phyloP scores from a whole-genome alignment of 768 basidiomycete genomes.

The Lyophyllum semitale region DNA sequence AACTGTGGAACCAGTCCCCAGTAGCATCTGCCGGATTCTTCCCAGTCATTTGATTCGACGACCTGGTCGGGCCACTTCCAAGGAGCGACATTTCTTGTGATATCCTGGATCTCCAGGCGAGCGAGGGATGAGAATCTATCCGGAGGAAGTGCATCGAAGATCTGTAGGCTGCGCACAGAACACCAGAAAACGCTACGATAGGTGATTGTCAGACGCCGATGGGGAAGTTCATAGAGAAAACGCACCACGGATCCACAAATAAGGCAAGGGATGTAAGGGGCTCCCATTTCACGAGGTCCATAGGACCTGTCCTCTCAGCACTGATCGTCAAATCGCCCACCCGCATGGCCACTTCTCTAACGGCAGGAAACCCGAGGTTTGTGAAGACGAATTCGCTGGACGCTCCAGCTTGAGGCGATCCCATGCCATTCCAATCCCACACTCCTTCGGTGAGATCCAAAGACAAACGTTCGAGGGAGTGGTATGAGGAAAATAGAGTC shows the following conservation, averaged over 20 bases:
- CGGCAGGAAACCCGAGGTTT: slow-evolving; percentile 15
- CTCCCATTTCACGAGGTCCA: slow-evolving; percentile 16
- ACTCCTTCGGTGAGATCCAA: too few species aligned
- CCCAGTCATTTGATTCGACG: not conserved
- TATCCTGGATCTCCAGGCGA: slow-evolving; percentile 17
- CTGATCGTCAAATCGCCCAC: slow-evolving; percentile 17
- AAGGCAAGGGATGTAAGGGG: slow-evolving; percentile 13
- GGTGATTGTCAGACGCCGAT: too few species aligned
- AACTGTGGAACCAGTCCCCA: slow-evolving; percentile 17
- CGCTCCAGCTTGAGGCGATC: slow-evolving; percentile 16
- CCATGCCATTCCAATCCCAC: slow-evolving; percentile 19
- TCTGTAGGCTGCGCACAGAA: not conserved
- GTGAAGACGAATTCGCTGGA: slow-evolving; percentile 11
- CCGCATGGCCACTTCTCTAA: slow-evolving; percentile 16
- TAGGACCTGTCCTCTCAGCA: slow-evolving; percentile 5
- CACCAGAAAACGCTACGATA: slow-evolving; percentile 1
- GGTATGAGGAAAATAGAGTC: slow-evolving; percentile 6
- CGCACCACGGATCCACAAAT: slow-evolving; percentile 17
- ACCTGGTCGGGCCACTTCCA: slow-evolving; percentile 15
- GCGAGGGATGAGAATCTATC: slow-evolving; percentile 7
- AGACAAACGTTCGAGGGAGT: slow-evolving; percentile 9
- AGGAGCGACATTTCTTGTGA: not conserved
- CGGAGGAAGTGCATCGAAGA: slow-evolving; percentile 11
- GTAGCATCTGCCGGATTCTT: slow-evolving; percentile 13
- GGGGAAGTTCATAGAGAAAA: not conserved